Evolutionary conservation across 2,329 filamentous ascomycete species (phyloP).

Genomic region (Colletotrichum shisoi): DNA sequence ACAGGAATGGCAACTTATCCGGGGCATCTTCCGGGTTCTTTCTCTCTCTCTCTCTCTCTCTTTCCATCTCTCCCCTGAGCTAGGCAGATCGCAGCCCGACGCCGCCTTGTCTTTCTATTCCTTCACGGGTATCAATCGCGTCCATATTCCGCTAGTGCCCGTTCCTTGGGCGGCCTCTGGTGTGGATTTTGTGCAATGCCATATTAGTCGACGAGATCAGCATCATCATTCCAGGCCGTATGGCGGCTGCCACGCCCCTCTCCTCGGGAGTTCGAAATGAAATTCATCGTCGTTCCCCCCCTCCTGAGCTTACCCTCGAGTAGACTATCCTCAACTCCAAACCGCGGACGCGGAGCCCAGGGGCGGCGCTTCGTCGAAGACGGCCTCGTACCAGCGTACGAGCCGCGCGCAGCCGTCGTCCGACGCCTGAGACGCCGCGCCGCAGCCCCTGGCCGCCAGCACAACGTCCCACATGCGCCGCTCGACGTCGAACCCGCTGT

Average conservation of each 20-base stretch:
- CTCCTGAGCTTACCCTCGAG: not conserved
- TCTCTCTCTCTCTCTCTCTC: not conserved
- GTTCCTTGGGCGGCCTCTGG: not conserved
- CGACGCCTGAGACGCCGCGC: slow-evolving; percentile 33
- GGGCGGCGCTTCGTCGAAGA: slow-evolving; percentile 24
- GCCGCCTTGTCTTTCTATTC: not conserved
- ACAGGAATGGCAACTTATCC: not conserved
- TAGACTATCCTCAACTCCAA: not conserved
- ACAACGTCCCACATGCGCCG: slow-evolving; percentile 47
- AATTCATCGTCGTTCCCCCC: not conserved
- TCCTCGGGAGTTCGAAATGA: not conserved
- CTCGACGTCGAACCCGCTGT: slow-evolving; percentile 48
- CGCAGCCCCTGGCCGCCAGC: slow-evolving; percentile 44
- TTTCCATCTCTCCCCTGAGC: not conserved
- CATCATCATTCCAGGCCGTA: not conserved
- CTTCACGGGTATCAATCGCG: not conserved
- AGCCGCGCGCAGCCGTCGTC: slow-evolving; percentile 48
- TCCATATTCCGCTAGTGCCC: not conserved
- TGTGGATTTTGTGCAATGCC: not conserved
- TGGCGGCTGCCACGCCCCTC: not conserved
- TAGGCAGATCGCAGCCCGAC: not conserved
- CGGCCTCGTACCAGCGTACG: slow-evolving; percentile 27
- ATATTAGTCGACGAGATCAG: not conserved
- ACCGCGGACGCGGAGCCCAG: slow-evolving; percentile 1
- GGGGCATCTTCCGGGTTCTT: not conserved